Conservation (phyloP, 495 filamentous ascomycete species). For the Aspergillus sclerotioniger region DNA sequence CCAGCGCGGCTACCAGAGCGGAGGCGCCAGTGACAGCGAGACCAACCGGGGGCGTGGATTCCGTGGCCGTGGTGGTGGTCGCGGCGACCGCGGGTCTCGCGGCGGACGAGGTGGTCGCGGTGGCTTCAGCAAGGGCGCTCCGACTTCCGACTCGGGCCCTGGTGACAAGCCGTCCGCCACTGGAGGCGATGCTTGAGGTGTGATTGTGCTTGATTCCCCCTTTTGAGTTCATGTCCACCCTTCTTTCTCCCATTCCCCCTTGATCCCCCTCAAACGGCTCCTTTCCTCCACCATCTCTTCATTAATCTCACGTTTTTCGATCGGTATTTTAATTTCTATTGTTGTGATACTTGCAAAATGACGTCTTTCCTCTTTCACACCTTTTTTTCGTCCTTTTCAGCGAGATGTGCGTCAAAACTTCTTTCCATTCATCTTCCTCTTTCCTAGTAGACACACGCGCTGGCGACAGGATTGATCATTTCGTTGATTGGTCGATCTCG, state of each 20-base stretch:
- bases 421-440: conserved; percentile 12
- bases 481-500: not conserved
- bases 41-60: conserved; percentile 55
- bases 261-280: too few relatives aligned
- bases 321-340: conserved; percentile 17
- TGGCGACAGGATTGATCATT: conserved; percentile 1
- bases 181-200: conserved; percentile 47
- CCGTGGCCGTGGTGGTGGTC: conserved; percentile 41
- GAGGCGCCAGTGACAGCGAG: conserved; percentile 80
- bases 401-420: conserved; percentile 9
- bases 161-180: conserved; percentile 47
- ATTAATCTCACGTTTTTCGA: not conserved
- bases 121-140: conserved; percentile 52
- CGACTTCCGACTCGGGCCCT: conserved; percentile 47
- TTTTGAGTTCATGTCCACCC: conserved; percentile 17
- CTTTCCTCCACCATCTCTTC: conserved; percentile 9
- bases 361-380: conserved; percentile 6
- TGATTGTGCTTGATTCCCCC: conserved; percentile 18
- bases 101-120: conserved; percentile 42
- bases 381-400: conserved; percentile 7
- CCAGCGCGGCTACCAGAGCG: conserved; percentile 71
- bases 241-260: conserved; percentile 15
- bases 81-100: conserved; percentile 35
- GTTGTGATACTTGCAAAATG: conserved; percentile 2
- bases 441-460: conserved; percentile 8